Base-by-base conservation (phyloP, 2,329 filamentous ascomycete genomes). In the Hymenoscyphus occultus region DNA sequence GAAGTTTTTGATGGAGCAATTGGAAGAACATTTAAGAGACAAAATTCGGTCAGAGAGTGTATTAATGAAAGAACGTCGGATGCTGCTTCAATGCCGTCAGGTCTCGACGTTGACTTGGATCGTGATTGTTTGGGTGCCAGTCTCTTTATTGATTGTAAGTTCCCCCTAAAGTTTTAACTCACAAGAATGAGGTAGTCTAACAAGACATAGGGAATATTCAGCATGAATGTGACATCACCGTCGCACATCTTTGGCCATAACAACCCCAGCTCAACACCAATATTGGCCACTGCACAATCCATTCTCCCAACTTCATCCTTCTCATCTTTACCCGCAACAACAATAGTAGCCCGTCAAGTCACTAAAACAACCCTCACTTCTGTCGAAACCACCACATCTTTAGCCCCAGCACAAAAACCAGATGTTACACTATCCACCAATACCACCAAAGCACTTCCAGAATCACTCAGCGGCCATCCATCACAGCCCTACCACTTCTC, bases 61-160 rank as follows among this genome's bases (percentile, higher is more conserved):
- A n/a, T 56, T 66, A 61, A 66, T 68, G 60, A 68, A 68, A 51
- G 66, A 65, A 22, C 60, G 61, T 28, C 39, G 64, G 31, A 64
- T 65, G 60, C 39, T 68, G 39, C 10, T 54, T 16, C 62, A 64
- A 48, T 65, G 62, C 32, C 48, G 59, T 22, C 64, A 68, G 51
- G 61, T 68, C 22, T 61, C 60, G 22, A 35, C 48, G 13, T 48
- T 68, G 7, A 64, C 61, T 57, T 60, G 39, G 35, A 39, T 64
- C 31, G 39, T 54, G 31, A 45, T 51, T 22, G 32, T 64, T 31
- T 68, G 60, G 32, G 61, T 68, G 10, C 66, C 66, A 10, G 22
- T 68, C 1, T 56, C 51, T 3, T 60, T 65, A 13, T n/a, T 64
- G 13, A 64, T 64, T 56, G 66, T 68, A 56, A 64, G 64, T 59